Evolutionary conservation across 2,329 filamentous ascomycete genomes (phyloP), one percentile per base, ranked within the genome.

Genomic region (Cladosporium sp.): DNA sequence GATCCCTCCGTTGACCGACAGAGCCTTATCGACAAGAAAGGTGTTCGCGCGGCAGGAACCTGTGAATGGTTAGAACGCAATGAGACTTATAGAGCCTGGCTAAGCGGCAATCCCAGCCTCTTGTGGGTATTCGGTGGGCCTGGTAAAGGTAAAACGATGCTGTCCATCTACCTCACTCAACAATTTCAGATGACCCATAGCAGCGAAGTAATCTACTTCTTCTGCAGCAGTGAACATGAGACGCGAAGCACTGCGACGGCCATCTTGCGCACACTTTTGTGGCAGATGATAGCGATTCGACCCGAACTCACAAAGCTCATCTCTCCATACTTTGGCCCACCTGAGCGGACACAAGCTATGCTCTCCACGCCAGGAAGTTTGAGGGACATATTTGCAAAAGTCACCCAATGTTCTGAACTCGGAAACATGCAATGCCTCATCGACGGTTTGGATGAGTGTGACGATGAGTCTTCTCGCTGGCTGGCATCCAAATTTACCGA

Each of bases 91-190:
- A 44, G 34, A 10, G 61, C 65, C 12, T 75, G 67, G 73, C 65
- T 71, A 28, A 12, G 66, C 24, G 57, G 38, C 2, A 11, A 34
- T 6, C 63, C 60, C 12, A 59, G 24, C 10, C 65, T 74, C 0
- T 69, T 75, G 18, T 74, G 67, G 70, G 71, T 78, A 11, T 72
- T 69, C 2, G 76, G 75, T 64, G 32, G 73, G 28, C 66, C 69
- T 11, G 71, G 75, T 8, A 77, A 74, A 55, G 76, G 75, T 32
- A 77, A 77, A 65, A 77, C 73, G 4, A 76, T 76, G 74, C 49
- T 77, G 30, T 72, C 74, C 3, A 69, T 74, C 28, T 76, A 68
- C 55, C 66, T 77, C 2, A 71, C 72, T 15, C 69, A 75, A 41
- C 68, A 75, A 21, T 47, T 73, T 3, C 65, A 66, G 38, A 12